Percentiles rank a stretch among this genome's conserved stretches.
Conservation (phyloP, 2,329 filamentous ascomycete species). For the Dactylella cylindrospora region DNA sequence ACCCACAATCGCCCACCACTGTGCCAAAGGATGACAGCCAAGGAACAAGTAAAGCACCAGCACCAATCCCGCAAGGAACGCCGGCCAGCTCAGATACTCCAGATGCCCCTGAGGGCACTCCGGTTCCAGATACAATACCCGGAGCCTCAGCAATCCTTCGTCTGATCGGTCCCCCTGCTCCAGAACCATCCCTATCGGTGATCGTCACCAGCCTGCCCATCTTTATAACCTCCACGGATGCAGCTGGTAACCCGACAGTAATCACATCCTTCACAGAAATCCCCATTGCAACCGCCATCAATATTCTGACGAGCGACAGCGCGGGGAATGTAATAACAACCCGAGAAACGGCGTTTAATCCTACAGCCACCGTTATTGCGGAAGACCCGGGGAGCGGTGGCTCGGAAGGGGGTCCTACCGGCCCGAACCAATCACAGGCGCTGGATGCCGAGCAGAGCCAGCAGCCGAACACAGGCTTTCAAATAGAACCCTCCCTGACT, state of each 20-base stretch:
- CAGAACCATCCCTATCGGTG: constrained; percentile 10
- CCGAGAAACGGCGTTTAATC: constrained; percentile 19
- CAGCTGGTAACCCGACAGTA: constrained; percentile 8
- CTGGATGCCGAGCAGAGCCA: neutral
- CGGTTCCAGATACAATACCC: neutral
- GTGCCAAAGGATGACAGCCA: too few species aligned
- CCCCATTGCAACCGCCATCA: constrained; percentile 10
- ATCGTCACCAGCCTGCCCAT: constrained; percentile 10
- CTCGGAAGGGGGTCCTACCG: neutral
- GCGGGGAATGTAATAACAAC: constrained; percentile 26
- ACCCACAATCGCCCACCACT: neutral
- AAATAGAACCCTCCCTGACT: constrained; percentile 6
- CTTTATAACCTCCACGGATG: constrained; percentile 23
- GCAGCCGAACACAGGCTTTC: neutral
- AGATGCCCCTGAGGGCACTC: too few species aligned
- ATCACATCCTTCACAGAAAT: constrained; percentile 25
- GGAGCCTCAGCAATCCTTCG: neutral
- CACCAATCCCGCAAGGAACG: constrained; percentile 1
- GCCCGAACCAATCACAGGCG: neutral
- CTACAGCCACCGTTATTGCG: constrained; percentile 2
- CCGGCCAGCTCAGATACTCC: neutral
- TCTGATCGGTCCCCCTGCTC: constrained; percentile 8
- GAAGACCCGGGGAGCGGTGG: too few species aligned
- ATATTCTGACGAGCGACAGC: constrained; percentile 24
- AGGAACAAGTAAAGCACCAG: neutral